A percentile compares a stretch with the other conserved stretches of the same genome.
phyloP scores from a whole-genome alignment of 108 stramenopile species.

The Discostella pseudostelligera region DNA sequence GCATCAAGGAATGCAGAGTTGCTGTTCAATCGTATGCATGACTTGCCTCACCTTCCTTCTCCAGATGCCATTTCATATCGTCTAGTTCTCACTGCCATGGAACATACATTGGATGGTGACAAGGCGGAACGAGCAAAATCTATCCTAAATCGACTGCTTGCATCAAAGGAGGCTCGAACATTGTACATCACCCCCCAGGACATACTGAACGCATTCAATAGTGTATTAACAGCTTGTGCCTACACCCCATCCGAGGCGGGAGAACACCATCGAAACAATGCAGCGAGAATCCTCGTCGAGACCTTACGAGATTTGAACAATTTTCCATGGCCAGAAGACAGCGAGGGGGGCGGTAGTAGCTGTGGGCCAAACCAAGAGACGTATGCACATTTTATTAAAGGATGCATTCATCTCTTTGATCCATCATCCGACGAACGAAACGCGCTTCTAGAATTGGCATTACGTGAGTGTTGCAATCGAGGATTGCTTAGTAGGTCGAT shows the following conservation, averaged over 20 bases:
- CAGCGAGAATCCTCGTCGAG: conserved; percentile 32
- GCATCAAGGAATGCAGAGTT: conserved; percentile 31
- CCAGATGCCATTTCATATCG: conserved; percentile 34
- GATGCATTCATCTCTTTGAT: conserved; percentile 33
- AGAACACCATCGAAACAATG: conserved; percentile 27
- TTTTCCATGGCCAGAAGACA: background rate
- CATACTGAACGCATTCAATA: conserved; percentile 26
- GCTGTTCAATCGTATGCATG: conserved; percentile 32
- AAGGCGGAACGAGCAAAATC: conserved; percentile 34
- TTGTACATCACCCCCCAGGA: background rate
- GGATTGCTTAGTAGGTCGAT: conserved; percentile 29
- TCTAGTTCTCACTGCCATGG: conserved; percentile 35
- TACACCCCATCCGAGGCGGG: conserved; percentile 26
- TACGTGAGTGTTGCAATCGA: conserved; percentile 30
- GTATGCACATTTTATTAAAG: conserved; percentile 34
- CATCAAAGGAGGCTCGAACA: background rate
- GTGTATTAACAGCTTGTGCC: conserved; percentile 32
- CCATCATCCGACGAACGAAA: conserved; percentile 13
- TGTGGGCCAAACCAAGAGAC: conserved; percentile 29
- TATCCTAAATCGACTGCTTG: conserved; percentile 16
- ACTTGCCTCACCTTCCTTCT: conserved; percentile 7
- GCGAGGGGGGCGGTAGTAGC: background rate
- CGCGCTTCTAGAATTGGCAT: conserved; percentile 22
- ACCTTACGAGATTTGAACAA: conserved; percentile 30
- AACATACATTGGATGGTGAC: conserved; percentile 27